Evolutionary conservation across 2,329 filamentous ascomycete species (phyloP).

Genomic region (Penicillium sp.): DNA sequence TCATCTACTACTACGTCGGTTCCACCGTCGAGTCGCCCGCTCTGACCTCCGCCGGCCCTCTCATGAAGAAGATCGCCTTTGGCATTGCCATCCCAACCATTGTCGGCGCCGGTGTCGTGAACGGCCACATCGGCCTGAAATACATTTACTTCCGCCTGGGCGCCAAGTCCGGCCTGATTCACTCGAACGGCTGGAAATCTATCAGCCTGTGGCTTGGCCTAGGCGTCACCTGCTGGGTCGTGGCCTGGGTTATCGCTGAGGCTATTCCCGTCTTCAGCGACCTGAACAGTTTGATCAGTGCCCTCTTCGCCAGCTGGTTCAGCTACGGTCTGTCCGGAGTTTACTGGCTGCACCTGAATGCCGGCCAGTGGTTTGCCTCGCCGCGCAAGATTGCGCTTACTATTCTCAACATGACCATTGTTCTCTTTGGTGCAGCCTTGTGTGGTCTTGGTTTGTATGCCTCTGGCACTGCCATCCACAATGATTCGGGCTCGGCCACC

Average conservation of each 20-base stretch:
- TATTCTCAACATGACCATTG: conserved; percentile 42
- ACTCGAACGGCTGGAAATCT: conserved; percentile 47
- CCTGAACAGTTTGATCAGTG: conserved; percentile 56
- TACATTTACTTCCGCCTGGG: conserved; percentile 63
- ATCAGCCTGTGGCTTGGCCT: conserved; percentile 59
- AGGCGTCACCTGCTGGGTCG: conserved; percentile 53
- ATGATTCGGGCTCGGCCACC: conserved; percentile 27
- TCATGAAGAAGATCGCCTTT: conserved; percentile 61
- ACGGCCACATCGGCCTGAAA: conserved; percentile 62
- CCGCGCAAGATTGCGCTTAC: conserved; percentile 45
- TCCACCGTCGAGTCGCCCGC: conserved; percentile 60
- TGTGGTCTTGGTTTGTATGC: conserved; percentile 27
- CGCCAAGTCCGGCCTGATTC: conserved; percentile 52
- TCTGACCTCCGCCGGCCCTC: conserved; percentile 55
- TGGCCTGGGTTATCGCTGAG: conserved; percentile 64
- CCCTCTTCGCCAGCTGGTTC: conserved; percentile 26
- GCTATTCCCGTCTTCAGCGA: conserved; percentile 66
- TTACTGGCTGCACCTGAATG: conserved; percentile 50
- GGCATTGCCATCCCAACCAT: conserved; percentile 67
- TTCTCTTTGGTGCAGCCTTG: conserved; percentile 28
- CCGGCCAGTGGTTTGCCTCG: conserved; percentile 38
- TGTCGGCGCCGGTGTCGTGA: conserved; percentile 65
- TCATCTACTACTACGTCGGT: conserved; percentile 66
- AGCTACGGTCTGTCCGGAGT: conserved; percentile 41
- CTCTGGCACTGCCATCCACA: conserved; percentile 20